phyloP scores from a whole-genome alignment of 2,329 filamentous ascomycete genomes.

The Curvularia eragrostidis region DNA sequence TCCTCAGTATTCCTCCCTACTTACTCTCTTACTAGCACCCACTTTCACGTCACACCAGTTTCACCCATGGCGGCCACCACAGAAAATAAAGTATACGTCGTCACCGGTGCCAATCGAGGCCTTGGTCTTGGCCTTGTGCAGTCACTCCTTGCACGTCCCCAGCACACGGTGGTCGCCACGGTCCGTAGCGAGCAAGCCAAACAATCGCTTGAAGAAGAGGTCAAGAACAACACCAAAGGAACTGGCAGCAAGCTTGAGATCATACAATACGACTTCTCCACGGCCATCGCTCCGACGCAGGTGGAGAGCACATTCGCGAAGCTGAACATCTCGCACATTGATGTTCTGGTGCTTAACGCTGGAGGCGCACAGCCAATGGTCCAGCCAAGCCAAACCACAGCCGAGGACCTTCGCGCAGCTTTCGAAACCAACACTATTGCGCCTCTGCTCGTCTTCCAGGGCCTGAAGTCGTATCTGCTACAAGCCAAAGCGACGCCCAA shows the following conservation, averaged over 20 bases:
- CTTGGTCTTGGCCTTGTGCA: constrained; percentile 13
- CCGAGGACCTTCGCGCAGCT: not conserved
- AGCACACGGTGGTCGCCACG: constrained; percentile 6
- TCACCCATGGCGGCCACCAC: not conserved
- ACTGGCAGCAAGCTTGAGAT: constrained; percentile 9
- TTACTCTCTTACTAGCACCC: not conserved
- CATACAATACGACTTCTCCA: constrained; percentile 11
- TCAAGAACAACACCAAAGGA: constrained; percentile 2
- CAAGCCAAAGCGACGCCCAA: not conserved
- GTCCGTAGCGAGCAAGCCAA: constrained; percentile 5
- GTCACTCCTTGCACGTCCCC: constrained; percentile 1
- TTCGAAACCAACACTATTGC: constrained; percentile 6
- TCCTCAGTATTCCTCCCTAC: not conserved
- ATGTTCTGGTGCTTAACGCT: constrained; percentile 6
- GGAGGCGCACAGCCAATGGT: constrained; percentile 1
- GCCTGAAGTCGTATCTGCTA: constrained; percentile 6
- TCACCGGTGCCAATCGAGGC: constrained; percentile 11
- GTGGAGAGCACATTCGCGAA: constrained; percentile 2
- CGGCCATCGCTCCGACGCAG: not conserved
- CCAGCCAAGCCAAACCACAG: constrained; percentile 3
- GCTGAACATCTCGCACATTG: constrained; percentile 4
- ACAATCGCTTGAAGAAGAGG: constrained; percentile 1
- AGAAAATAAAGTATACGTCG: constrained; percentile 4
- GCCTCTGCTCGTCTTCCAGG: constrained; percentile 3
- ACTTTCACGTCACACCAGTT: not conserved